Evolutionary conservation across 164 flowering plant genomes (phyloP).

Genomic region (Santalum album): DNA sequence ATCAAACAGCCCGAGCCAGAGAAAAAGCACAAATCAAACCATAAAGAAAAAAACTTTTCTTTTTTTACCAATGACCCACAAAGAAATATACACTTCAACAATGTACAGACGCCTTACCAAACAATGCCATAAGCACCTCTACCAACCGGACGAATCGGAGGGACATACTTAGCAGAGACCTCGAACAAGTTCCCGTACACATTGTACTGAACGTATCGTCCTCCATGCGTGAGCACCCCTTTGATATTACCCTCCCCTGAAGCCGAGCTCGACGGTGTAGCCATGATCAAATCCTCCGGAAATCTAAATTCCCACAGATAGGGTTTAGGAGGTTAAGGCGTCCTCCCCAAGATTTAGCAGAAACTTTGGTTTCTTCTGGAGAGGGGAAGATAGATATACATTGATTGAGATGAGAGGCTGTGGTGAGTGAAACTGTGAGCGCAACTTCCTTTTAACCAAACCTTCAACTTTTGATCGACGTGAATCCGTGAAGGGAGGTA

Average conservation of each 20-base stretch:
- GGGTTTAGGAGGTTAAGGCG: not conserved
- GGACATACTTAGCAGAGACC: conserved; percentile 56
- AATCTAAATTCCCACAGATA: not conserved
- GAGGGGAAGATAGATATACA: not conserved
- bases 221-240: conserved; percentile 52
- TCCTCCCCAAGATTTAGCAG: not conserved
- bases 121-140: conserved; percentile 68
- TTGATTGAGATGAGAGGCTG: not conserved
- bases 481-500: conserved; percentile 11
- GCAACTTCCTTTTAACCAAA: not conserved
- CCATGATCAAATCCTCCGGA: conserved; percentile 6
- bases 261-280: conserved; percentile 20
- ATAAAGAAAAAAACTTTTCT: not conserved
- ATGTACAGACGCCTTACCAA: conserved; percentile 45
- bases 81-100: not conserved
- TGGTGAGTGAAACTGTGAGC: conserved; percentile 1
- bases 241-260: conserved; percentile 23
- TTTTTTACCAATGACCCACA: too few species aligned
- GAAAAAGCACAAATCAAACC: not conserved
- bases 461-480: conserved; percentile 10
- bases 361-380: not conserved
- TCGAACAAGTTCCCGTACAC: conserved; percentile 60
- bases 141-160: conserved; percentile 64
- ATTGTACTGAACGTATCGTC: conserved; percentile 52
- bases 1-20: not conserved